Conservation (phyloP, 306 rosid genomes). For the Lotus japonicus region DNA sequence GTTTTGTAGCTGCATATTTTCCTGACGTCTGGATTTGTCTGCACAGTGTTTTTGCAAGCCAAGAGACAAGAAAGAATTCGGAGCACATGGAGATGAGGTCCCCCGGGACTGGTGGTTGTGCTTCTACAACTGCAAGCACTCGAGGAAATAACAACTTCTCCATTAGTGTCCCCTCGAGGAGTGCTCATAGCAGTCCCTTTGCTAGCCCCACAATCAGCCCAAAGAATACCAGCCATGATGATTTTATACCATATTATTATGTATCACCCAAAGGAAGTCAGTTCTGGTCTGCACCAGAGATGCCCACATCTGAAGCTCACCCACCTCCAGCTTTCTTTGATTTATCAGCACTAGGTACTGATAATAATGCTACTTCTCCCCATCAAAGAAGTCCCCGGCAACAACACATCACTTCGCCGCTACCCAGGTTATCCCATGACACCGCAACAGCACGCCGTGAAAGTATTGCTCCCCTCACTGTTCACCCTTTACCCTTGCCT, state of each 20-base stretch:
- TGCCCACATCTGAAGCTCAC: slow-evolving; percentile 29
- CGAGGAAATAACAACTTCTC: slow-evolving; percentile 22
- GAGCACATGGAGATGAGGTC: too few species aligned
- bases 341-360: slow-evolving; percentile 27
- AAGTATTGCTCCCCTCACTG: slow-evolving; percentile 29
- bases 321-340: slow-evolving; percentile 53
- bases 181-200: slow-evolving; percentile 65
- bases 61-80: slow-evolving; percentile 24
- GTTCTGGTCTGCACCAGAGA: slow-evolving; percentile 84
- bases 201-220: slow-evolving; percentile 63
- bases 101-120: slow-evolving; percentile 12
- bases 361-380: slow-evolving; percentile 44
- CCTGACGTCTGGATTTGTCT: background rate
- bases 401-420: slow-evolving; percentile 43
- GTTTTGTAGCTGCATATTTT: background rate
- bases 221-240: slow-evolving; percentile 31
- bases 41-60: slow-evolving; percentile 44
- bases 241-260: slow-evolving; percentile 37
- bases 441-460: slow-evolving; percentile 41
- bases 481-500: slow-evolving; percentile 92
- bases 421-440: slow-evolving; percentile 39
- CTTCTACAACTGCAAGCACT: background rate
- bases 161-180: slow-evolving; percentile 40
- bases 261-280: slow-evolving; percentile 41
- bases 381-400: slow-evolving; percentile 39